These are phyloP conservation scores for Agaricus blazei DNA, from an alignment of 768 basidiomycete genomes.

Conservation along the genomic window DNA sequence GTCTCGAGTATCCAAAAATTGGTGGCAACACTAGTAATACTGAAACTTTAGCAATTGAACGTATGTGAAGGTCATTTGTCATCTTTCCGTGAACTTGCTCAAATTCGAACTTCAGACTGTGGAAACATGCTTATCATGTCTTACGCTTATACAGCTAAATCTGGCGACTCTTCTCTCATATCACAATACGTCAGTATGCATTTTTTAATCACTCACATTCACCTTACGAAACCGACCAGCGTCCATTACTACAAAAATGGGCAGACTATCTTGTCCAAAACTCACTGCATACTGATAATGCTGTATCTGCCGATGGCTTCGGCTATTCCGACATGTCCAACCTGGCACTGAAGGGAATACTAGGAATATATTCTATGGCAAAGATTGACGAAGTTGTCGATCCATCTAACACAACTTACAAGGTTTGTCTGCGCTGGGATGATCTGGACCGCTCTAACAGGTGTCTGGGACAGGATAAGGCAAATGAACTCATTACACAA, in stretches of 20 bases:
- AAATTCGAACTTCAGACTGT: constrained; percentile 30
- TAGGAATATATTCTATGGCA: constrained; percentile 50
- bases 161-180: constrained; percentile 32
- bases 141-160: constrained; percentile 29
- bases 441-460: not conserved
- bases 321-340: constrained; percentile 41
- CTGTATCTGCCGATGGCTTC: constrained; percentile 15
- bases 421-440: constrained; percentile 12
- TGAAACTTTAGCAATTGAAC: too few relatives aligned
- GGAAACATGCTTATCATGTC: constrained; percentile 60
- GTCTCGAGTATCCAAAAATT: constrained; percentile 12
- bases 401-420: constrained; percentile 20
- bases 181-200: constrained; percentile 36
- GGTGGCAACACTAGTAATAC: constrained; percentile 8
- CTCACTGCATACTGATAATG: constrained; percentile 31
- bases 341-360: constrained; percentile 56
- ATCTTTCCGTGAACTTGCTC: not conserved
- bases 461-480: constrained; percentile 14
- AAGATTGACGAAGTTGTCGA: constrained; percentile 33
- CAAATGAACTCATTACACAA: constrained; percentile 2
- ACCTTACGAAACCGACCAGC: constrained; percentile 24
- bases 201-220: constrained; percentile 49
- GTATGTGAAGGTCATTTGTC: not conserved
- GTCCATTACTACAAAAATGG: constrained; percentile 43
- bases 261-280: constrained; percentile 40